These are phyloP conservation scores for Penicillium cosmopolitanum DNA, from an alignment of 495 filamentous ascomycete species.

Conservation along the genomic window DNA sequence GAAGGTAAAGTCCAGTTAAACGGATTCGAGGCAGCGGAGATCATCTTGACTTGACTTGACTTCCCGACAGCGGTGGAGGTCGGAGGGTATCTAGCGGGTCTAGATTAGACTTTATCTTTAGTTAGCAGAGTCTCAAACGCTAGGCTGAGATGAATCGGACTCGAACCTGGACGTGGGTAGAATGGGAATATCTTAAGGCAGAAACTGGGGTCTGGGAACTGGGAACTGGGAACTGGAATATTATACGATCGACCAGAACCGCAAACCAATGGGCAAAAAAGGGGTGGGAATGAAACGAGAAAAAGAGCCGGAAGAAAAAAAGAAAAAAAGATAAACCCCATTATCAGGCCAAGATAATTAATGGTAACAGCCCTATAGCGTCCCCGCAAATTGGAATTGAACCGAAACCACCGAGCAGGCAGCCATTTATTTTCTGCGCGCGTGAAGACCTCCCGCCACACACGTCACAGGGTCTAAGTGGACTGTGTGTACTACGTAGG, in stretches of 20 bases:
- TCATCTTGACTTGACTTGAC: conserved; percentile 15
- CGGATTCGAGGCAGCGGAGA: conserved; percentile 26
- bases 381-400: neutral
- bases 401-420: conserved; percentile 10
- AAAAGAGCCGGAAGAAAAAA: neutral
- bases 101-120: neutral
- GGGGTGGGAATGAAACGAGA: neutral
- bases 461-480: conserved; percentile 13
- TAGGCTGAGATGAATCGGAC: too few relatives aligned
- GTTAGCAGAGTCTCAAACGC: too few relatives aligned
- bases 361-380: neutral
- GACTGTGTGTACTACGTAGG: too few relatives aligned
- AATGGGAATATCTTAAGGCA: too few relatives aligned
- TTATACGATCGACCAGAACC: too few relatives aligned
- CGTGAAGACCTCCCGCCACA: conserved; percentile 7
- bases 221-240: too few relatives aligned
- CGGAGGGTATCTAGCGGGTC: neutral
- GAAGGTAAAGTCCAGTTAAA: conserved; percentile 39
- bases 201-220: too few relatives aligned
- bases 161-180: too few relatives aligned
- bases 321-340: neutral
- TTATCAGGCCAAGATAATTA: neutral
- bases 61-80: neutral
- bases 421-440: conserved; percentile 12
- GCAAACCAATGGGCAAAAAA: too few relatives aligned